Evolutionary conservation across 805 yeast species (phyloP), one percentile per base, ranked within the genome.

Genomic region (Cyberlindnera subsufficiens): DNA sequence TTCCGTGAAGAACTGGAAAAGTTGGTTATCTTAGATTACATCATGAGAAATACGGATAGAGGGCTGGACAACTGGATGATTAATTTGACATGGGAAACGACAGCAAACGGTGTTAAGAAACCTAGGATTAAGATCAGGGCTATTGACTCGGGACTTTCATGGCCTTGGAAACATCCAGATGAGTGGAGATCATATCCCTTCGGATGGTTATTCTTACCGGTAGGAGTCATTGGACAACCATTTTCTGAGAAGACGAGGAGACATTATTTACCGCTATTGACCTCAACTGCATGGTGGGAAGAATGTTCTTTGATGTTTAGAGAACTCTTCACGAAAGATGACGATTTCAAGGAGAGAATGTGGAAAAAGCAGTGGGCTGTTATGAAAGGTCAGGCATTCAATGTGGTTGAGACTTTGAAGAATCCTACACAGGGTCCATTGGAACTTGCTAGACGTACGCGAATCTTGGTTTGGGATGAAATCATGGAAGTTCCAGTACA

Each of bases 161-260:
- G 80, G 52, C 90, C 91, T 5, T 83, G 88, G 88, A 82, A 83
- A 53, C 87, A 82, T 50, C 90, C 90, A 0, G 86, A 83, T 59
- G 88, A 82, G 54, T 82, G 89, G 87, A 63, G 90, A 42, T 79
- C 86, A 0, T 83, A 80, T 52, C 90, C 90, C 0, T 83, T 74
- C 61, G 90, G 90, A 0, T 83, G 91, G 91, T 61, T 83, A 20
- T 82, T 78, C 52, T 60, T 83, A 30, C 90, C 90, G 0, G 60
- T 74, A 11, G 67, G 76, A 10, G 57, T 83, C 6, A 77, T 83
- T 39, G 86, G 86, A 0, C 82, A 75, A 45, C 88, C 88, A 4
- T 82, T 83, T 52, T 71, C 82, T 3, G 64, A 63, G 25, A 63
- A 62, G 29, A 77, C 87, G 1, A 62, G 85, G 42, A 58, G 63